A percentile compares a stretch with the other conserved stretches of the same genome.
Evolutionary conservation across 371 early-diverging fungal species (phyloP).

Genomic region (Nosema muscidifuracis): DNA sequence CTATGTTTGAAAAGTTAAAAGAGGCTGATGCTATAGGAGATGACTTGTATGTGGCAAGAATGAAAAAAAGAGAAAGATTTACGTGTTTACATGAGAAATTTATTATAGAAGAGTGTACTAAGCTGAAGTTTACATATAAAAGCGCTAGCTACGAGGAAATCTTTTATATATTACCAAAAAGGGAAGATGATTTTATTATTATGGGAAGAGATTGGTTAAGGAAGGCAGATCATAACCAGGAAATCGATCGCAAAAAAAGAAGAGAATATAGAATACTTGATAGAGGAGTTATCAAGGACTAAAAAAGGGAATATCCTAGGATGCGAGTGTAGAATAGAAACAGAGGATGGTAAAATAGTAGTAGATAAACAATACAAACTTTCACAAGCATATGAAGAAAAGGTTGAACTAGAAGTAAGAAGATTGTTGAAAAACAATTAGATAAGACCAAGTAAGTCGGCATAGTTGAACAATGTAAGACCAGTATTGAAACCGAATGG

Average conservation of each 20-base stretch:
- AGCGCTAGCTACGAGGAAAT: background rate
- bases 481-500: slow-evolving; percentile 32
- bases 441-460: slow-evolving; percentile 27
- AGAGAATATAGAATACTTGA: background rate
- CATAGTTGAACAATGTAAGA: slow-evolving; percentile 21
- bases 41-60: too few relatives aligned
- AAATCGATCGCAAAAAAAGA: background rate
- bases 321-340: background rate
- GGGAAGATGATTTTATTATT: background rate
- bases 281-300: background rate
- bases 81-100: background rate
- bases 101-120: background rate
- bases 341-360: background rate
- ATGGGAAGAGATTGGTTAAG: background rate
- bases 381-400: background rate
- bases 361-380: background rate
- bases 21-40: too few relatives aligned
- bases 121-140: background rate
- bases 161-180: background rate
- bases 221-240: background rate
- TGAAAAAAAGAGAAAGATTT: background rate
- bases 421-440: slow-evolving; percentile 10
- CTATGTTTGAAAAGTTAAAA: too few relatives aligned
- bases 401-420: background rate
- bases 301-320: too few relatives aligned